Percentiles rank a stretch among this genome's conserved stretches.
These are phyloP conservation scores for Chaetoceros muelleri DNA, from an alignment of 108 stramenopile genomes.

Conservation along the genomic window DNA sequence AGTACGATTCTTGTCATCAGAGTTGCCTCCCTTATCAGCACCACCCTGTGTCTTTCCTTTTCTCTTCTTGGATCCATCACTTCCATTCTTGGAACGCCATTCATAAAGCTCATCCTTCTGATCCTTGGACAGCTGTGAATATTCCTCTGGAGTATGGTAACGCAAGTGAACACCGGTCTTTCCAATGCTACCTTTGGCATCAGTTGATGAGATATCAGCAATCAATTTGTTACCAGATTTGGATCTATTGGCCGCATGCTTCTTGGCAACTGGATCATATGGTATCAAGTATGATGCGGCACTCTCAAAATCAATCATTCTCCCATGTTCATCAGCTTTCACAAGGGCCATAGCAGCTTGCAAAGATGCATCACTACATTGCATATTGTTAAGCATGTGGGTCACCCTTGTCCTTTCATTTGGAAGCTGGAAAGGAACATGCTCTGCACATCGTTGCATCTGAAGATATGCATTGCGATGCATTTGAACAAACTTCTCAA, in stretches of 20 bases:
- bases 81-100: constrained; percentile 4
- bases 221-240: no score
- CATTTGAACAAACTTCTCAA: constrained; percentile 1
- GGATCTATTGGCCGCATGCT: neutral
- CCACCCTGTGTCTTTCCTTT: neutral
- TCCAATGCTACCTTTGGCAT: no score
- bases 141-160: constrained; percentile 14
- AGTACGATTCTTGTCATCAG: no score
- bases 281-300: constrained; percentile 7
- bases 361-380: constrained; percentile 4
- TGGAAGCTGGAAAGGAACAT: constrained; percentile 12
- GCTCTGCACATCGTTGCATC: no score
- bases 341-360: constrained; percentile 16
- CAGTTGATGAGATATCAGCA: no score
- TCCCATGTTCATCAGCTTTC: constrained; percentile 7
- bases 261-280: constrained; percentile 7
- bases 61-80: neutral
- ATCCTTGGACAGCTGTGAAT: constrained; percentile 3
- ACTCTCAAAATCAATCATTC: constrained; percentile 2
- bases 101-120: constrained; percentile 8
- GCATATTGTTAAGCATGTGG: constrained; percentile 5
- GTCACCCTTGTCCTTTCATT: constrained; percentile 6
- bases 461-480: constrained; percentile 7
- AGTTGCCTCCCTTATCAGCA: neutral
- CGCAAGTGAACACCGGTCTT: constrained; percentile 20